Base-by-base conservation (phyloP, 2,329 filamentous ascomycete species). In the Fonsecaea pedrosoi region DNA sequence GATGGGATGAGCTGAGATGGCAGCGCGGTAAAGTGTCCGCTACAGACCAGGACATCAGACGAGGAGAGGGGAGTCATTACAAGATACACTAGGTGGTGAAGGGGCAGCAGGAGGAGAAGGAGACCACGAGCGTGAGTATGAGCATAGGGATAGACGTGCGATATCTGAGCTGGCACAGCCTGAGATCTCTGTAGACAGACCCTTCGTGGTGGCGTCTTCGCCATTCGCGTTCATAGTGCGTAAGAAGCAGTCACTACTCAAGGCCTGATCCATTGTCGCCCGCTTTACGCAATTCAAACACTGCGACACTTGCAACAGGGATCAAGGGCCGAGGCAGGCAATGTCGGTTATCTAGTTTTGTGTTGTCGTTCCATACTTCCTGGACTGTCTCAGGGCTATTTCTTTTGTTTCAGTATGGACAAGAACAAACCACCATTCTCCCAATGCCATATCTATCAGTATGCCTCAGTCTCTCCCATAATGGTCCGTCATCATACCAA, bases 401-500 rank as follows among this genome's bases (percentile, higher is more conserved):
- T 50, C 21, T 50, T 25, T 21, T 13, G 18, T 25, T 50, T 21
- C 45, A 25, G 3, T 10, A 42, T 42, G 15, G 40, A 37, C 18
- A 12, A 25, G 45, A 12, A 50, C 21, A 10, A 18, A 50, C 12
- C 45, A 50, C 45, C 18, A 25, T 10, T 5, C 8, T 25, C 45
- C 45, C 18, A 50, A 25, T 50, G 45, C 18, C 45, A 50, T 50
- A 25, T 25, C 45, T 50, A 50, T 21, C 45, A 25, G 45, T 25
- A 21, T 50, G 18, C 25, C 18, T n/a, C 45, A 25, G 15, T 50
- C 45, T 50, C 45, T 50, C 21, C 45, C 45, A 50, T 50, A 50
- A 25, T 25, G 21, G 2, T 25, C 45, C 10, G 21, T 25, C 45
- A 25, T 12, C 45, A 12, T 50, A 25, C 45, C 45, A 50, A 50